phyloP scores from a whole-genome alignment of 1,139 yeast genomes.

The Debaryomyces fabryi region DNA sequence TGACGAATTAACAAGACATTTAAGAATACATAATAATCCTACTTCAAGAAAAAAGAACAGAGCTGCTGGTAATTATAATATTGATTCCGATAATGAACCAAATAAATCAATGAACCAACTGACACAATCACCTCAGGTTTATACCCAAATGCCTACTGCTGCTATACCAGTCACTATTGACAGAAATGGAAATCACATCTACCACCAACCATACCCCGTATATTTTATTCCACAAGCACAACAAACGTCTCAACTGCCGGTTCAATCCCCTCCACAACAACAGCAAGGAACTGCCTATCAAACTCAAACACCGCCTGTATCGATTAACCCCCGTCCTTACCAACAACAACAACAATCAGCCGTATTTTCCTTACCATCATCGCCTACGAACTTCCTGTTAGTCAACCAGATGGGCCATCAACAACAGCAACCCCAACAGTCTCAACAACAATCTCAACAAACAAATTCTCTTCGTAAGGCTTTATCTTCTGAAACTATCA shows the following conservation, averaged over 20 bases:
- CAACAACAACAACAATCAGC: constrained; percentile 30
- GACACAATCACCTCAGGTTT: constrained; percentile 12
- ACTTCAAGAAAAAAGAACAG: constrained; percentile 40
- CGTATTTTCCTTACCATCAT: constrained; percentile 29
- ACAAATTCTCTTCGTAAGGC: constrained; percentile 8
- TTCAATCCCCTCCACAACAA: constrained; percentile 7
- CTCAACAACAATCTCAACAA: constrained; percentile 6
- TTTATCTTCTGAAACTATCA: constrained; percentile 10
- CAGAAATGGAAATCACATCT: constrained; percentile 38
- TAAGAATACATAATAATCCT: constrained; percentile 64
- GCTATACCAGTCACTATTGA: constrained; percentile 37
- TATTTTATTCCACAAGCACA: constrained; percentile 34
- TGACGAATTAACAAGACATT: constrained; percentile 71
- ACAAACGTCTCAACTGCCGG: constrained; percentile 2
- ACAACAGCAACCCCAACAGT: not conserved
- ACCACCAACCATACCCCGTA: constrained; percentile 40
- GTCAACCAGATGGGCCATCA: constrained; percentile 7
- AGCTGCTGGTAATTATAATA: constrained; percentile 13
- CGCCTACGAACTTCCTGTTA: constrained; percentile 24
- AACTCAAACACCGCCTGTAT: constrained; percentile 11
- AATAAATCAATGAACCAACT: not conserved
- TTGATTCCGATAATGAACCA: constrained; percentile 1
- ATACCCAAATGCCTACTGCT: constrained; percentile 15
- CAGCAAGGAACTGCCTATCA: constrained; percentile 9
- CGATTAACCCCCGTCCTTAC: constrained; percentile 8